Base-by-base conservation (phyloP, 331 rosid species). In the Dryas integrifolia region DNA sequence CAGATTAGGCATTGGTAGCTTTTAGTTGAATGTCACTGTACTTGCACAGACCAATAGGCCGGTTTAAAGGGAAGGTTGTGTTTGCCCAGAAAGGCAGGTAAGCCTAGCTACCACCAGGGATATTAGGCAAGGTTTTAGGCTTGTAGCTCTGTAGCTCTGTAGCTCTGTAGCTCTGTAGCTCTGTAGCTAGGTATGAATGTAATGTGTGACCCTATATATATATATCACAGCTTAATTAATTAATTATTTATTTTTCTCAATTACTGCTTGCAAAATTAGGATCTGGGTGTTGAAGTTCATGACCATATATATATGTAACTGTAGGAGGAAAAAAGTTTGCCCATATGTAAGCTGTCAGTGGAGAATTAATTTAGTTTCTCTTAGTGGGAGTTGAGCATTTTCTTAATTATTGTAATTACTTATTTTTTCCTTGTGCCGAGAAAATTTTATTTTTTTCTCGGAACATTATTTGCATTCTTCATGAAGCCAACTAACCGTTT, bases 71-170 rank as follows among this genome's bases (percentile, higher is more conserved):
- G 21, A 8, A n/a, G 50, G 14, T 16, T 8, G 12, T 63, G 9
- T 63, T n/a, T n/a, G 10, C 58, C 48, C 49, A 65, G 30, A 62
- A 16, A 40, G 67, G 67, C 67, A 62, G 56, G 57, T 7, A 30
- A 67, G 58, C 71, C 26, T 24, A 6, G 16, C n/a, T 11, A 46
- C 57, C 70, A 46, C 44, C 56, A 39, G 40, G n/a, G 52, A 55
- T 12, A 18, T 5, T 70, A 18, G 65, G 74, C 65, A 47, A 43
- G 48, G 44, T 13, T 53, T 53, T 69, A 53, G 53, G 45, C 43
- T 41, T n/a, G 12, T 48, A 50, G 6, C 55, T 50, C 16, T 30
- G 45, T 13, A 70, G 44, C 15, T 70, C 65, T 55, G n/a, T n/a
- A n/a, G n/a, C n/a, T n/a, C n/a, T n/a, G n/a, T 48, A 49, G 6